These are phyloP conservation scores for Schrenkiella parvula DNA, from an alignment of 345 rosid genomes.

Conservation along the genomic window DNA sequence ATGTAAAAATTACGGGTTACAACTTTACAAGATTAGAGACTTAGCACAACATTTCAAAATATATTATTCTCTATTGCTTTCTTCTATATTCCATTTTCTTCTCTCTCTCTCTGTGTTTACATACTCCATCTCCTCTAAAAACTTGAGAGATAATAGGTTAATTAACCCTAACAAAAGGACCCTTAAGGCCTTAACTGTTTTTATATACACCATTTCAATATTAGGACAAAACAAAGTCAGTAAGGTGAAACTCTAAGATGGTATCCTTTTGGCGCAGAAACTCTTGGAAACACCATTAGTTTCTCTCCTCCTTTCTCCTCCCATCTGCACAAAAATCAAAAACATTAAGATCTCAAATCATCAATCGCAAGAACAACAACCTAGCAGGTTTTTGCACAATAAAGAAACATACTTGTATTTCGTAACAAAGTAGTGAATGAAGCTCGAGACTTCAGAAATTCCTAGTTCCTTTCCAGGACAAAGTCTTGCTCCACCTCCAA, in stretches of 20 bases:
- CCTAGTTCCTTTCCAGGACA: constrained; percentile 98
- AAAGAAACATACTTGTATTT: constrained; percentile 56
- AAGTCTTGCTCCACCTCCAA: constrained; percentile 87
- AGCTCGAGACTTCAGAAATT: constrained; percentile 79
- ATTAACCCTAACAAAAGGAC: constrained; percentile 10
- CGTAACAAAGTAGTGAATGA: constrained; percentile 88
- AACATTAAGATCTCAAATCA: background rate
- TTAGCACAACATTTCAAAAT: constrained; percentile 3
- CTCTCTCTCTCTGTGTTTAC: background rate
- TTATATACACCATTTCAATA: constrained; percentile 7
- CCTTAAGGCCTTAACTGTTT: too few species aligned
- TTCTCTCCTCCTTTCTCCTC: constrained; percentile 72
- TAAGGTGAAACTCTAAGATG: constrained; percentile 65
- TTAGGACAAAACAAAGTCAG: constrained; percentile 27
- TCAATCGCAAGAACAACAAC: background rate
- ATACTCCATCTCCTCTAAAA: constrained; percentile 11
- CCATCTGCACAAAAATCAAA: constrained; percentile 60
- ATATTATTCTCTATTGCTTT: background rate
- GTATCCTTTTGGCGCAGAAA: constrained; percentile 85
- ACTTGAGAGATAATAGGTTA: constrained; percentile 20
- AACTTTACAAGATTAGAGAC: constrained; percentile 19
- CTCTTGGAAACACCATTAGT: constrained; percentile 82
- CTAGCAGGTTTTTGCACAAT: background rate
- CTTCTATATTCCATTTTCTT: background rate
- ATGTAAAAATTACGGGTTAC: background rate